These are phyloP conservation scores for Aspergillus sp. DNA, from an alignment of 2,329 filamentous ascomycete genomes.

Conservation along the genomic window DNA sequence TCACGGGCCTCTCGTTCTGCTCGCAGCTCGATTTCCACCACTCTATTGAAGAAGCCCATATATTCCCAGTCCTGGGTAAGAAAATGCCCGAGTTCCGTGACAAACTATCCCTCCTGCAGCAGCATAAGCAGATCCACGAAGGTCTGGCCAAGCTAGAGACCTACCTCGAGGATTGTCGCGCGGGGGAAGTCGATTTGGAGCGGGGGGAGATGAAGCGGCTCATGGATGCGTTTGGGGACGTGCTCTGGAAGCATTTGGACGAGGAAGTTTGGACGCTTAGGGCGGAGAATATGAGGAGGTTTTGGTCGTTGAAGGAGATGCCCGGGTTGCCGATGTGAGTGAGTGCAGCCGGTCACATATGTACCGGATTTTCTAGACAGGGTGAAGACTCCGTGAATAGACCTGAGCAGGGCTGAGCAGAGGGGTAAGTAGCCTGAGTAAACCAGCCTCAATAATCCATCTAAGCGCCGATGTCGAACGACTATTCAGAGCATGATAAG, in stretches of 20 bases:
- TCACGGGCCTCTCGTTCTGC: constrained; percentile 60
- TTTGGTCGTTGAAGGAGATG: constrained; percentile 73
- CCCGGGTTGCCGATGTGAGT: constrained; percentile 56
- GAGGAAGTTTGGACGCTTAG: constrained; percentile 71
- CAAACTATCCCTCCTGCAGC: constrained; percentile 58
- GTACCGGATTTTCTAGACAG: too few species aligned
- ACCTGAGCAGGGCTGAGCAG: too few species aligned
- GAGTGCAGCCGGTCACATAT: too few species aligned
- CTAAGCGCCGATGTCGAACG: too few species aligned
- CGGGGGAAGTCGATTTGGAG: constrained; percentile 53
- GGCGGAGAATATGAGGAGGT: constrained; percentile 80
- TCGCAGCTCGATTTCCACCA: constrained; percentile 68
- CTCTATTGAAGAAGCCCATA: constrained; percentile 68
- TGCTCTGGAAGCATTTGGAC: constrained; percentile 75
- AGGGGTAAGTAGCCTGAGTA: too few species aligned
- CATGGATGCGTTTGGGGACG: constrained; percentile 69
- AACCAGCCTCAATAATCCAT: too few species aligned
- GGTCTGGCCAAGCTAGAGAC: constrained; percentile 61
- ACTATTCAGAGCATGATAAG: too few species aligned
- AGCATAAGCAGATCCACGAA: constrained; percentile 71
- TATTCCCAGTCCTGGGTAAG: constrained; percentile 69
- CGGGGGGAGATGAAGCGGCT: constrained; percentile 55
- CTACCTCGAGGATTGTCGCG: constrained; percentile 56
- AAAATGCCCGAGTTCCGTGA: constrained; percentile 70
- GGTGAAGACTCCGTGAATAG: too few species aligned